A percentile compares a stretch with the other conserved stretches of the same genome.
phyloP scores from a whole-genome alignment of 2,329 filamentous ascomycete species.

The Paradendryphiella salina region DNA sequence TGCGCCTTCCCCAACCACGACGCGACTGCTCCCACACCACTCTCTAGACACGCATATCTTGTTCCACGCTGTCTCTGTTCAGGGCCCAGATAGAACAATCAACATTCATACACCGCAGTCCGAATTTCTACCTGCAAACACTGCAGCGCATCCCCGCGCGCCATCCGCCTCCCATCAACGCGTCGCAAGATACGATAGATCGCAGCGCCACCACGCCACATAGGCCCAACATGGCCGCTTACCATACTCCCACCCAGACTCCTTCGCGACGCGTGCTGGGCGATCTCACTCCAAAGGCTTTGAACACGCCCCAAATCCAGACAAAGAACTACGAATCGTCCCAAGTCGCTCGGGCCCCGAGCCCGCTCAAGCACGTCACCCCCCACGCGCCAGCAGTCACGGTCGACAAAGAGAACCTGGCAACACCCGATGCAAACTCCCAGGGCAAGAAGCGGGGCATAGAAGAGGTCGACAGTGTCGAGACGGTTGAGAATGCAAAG shows the following conservation, averaged over 20 bases:
- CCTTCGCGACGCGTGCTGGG: slow-evolving; percentile 43
- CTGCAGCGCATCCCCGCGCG: slow-evolving; percentile 8
- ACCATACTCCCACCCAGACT: slow-evolving; percentile 35
- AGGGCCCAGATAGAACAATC: slow-evolving; percentile 1
- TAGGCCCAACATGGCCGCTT: slow-evolving; percentile 29
- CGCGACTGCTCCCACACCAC: slow-evolving; percentile 29
- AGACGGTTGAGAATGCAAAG: slow-evolving; percentile 32
- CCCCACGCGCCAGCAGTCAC: slow-evolving; percentile 29
- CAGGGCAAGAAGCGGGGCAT: slow-evolving; percentile 44
- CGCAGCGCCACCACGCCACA: slow-evolving; percentile 26
- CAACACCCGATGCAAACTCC: slow-evolving; percentile 17
- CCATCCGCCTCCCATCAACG: slow-evolving; percentile 23
- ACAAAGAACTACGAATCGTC: slow-evolving; percentile 23
- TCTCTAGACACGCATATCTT: slow-evolving; percentile 4
- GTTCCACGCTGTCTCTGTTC: slow-evolving; percentile 4
- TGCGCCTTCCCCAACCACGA: slow-evolving; percentile 26
- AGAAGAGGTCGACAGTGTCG: slow-evolving; percentile 41
- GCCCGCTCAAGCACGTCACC: slow-evolving; percentile 42
- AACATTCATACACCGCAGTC: slow-evolving; percentile 8
- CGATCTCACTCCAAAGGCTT: slow-evolving; percentile 40
- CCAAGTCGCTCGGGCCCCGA: slow-evolving; percentile 33
- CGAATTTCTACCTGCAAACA: background rate
- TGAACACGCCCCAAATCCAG: slow-evolving; percentile 39
- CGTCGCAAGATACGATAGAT: slow-evolving; percentile 21
- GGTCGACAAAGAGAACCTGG: slow-evolving; percentile 38